Evolutionary conservation across 129 eudicot genomes (phyloP), one percentile per base, ranked within the genome.

Genomic region (Artemisia annua): DNA sequence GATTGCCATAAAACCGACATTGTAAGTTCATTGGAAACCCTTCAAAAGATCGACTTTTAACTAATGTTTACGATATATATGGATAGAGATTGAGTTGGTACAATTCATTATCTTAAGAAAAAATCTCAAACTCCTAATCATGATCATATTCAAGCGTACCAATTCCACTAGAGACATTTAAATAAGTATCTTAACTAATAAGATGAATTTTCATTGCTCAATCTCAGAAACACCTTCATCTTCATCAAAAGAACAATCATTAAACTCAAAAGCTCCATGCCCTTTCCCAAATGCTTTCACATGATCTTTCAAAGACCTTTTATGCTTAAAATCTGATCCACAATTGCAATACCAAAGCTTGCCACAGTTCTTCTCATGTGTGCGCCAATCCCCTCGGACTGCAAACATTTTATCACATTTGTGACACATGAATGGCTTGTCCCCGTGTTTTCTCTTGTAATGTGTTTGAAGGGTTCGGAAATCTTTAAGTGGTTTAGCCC

Each of bases 301-400:
- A 72, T 90, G 97, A 69, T 90, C 97, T 68, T 90, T 90, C 17
- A 90, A 82, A 1, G 92, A 89, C 65, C 96, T 85, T 77, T 89
- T 89, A 81, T 89, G 96, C 79, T 89, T 89, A 39, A 89, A 90
- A 70, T 90, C 97, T 2, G 97, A 90, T 12, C 97, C 97, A 62
- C 97, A 90, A 19, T 66, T 73, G 48, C 97, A 90, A 53, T 83
- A 85, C 95, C 97, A 90, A 0, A 87, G 78, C 77, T 90, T 90
- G 52, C 94, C 94, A 59, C 94, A 87, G 26, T 85, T 87, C 86
- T 86, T 85, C 85, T 87, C 46, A 39, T 39, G 91, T 3, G 96
- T 89, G 67, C 96, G 80, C 96, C 92, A 89, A 59, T 89, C 96
- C 46, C 96, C 96, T 16, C 90, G 80, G 14, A 90, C 97, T 11